Evolutionary conservation across 805 yeast genomes (phyloP), one percentile per base, ranked within the genome.

Genomic region (Pichia sporocuriosa): DNA sequence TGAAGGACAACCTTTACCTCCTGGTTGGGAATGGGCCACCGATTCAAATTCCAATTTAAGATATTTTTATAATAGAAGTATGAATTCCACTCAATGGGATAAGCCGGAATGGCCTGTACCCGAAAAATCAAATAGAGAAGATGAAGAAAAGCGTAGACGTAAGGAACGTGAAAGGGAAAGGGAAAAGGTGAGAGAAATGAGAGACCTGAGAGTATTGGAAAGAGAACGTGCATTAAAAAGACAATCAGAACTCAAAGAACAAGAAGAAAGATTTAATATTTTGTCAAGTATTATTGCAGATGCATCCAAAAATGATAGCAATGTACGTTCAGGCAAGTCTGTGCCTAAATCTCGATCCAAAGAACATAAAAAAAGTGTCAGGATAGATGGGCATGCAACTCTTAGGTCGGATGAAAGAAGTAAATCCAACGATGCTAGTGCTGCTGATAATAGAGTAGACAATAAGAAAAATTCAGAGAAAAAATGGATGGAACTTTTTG

Each of bases 11-110:
- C 55, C 61, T 1, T 66, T 79, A 22, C 85, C 87, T 2, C 65
- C 66, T 1, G 84, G 84, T 2, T 83, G 93, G 93, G 77, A 73
- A 38, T 66, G 71, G 50, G 78, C 82, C 0, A 58, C 58, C 20
- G 79, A 74, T 45, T 62, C 67, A 4, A 63, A 59, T 24, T 53
- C 75, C 6, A 70, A 72, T 12, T 59, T 59, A 12, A 58, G 53
- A 13, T 81, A 79, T 55, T 84, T 74, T 58, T 81, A 67, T 59
- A 74, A 80, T 57, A 62, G 75, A 33, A 65, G 55, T 6, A 59
- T 65, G 21, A 67, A 68, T 27, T 50, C 62, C 19, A 71, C 81
- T 1, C 70, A 70, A 37, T 81, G 90, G 89, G 79, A 75, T 7
- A 65, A 61, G 39, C 90, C 90, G 2, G 48, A 47, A 35, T 43